A percentile compares a stretch with the other conserved stretches of the same genome.
Conservation (phyloP, 345 rosid genomes). For the Populus nigra region DNA sequence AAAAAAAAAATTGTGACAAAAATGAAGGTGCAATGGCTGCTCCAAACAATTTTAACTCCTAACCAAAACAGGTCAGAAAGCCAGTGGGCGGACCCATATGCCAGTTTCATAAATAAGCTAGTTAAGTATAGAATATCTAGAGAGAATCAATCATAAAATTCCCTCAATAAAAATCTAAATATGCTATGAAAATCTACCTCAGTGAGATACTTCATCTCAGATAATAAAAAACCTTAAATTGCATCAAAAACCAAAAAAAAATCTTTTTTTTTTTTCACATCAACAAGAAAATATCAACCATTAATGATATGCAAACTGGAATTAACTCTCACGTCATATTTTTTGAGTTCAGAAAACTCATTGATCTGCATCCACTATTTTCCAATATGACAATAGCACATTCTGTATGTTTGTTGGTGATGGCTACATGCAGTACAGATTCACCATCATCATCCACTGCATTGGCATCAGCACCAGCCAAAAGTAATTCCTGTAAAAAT, state of each 20-base stretch:
- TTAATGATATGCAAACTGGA: neutral
- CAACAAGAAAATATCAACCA: neutral
- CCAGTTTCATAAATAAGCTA: too few relatives aligned
- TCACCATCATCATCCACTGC: constrained; percentile 98
- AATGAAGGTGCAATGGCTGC: neutral
- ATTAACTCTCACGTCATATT: constrained; percentile 60
- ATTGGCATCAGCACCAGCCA: constrained; percentile 99
- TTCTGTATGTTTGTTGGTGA: constrained; percentile 83
- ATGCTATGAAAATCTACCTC: too few relatives aligned
- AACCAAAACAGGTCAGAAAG: too few relatives aligned
- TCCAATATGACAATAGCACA: constrained; percentile 90
- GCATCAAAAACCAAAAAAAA: neutral
- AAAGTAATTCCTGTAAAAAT: constrained; percentile 68
- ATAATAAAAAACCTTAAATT: neutral
- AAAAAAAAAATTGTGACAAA: neutral
- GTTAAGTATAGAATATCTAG: too few relatives aligned
- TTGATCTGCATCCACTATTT: constrained; percentile 84
- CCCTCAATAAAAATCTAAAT: too few relatives aligned
- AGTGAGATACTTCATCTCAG: too few relatives aligned
- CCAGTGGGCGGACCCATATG: too few relatives aligned
- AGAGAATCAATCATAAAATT: too few relatives aligned
- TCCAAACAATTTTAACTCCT: neutral
- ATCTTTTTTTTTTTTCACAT: too few relatives aligned
- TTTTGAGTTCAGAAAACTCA: constrained; percentile 77
- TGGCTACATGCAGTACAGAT: constrained; percentile 89